phyloP scores from a whole-genome alignment of 805 yeast species.

The Saccharomycopsis fermentans region DNA sequence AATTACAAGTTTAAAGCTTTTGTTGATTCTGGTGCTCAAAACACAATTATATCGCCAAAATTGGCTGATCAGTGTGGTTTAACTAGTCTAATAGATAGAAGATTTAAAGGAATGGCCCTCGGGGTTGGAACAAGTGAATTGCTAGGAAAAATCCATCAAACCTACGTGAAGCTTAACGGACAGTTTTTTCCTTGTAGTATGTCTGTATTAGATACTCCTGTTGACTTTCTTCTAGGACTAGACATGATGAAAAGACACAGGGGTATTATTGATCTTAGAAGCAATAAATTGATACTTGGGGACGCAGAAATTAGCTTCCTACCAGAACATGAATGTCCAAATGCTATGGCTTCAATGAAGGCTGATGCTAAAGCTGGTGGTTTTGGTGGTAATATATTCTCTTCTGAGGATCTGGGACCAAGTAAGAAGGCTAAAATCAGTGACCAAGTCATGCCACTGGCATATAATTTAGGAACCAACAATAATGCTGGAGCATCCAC shows the following conservation, averaged over 20 bases:
- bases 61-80: conserved; percentile 69
- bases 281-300: conserved; percentile 59
- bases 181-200: conserved; percentile 57
- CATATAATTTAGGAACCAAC: not conserved
- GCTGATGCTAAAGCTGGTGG: conserved; percentile 18
- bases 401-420: conserved; percentile 4
- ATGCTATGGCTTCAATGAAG: conserved; percentile 18
- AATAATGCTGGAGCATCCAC: conserved; percentile 3
- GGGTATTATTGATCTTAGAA: conserved; percentile 65
- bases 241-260: conserved; percentile 88
- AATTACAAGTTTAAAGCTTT: conserved; percentile 80
- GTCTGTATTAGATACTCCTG: conserved; percentile 59
- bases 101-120: conserved; percentile 72
- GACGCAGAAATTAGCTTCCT: conserved; percentile 64
- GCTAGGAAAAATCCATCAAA: conserved; percentile 79
- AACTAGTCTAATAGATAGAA: conserved; percentile 60
- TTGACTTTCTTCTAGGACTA: conserved; percentile 74
- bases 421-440: conserved; percentile 4
- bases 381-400: conserved; percentile 29
- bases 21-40: conserved; percentile 94
- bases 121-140: conserved; percentile 85
- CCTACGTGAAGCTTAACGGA: conserved; percentile 69
- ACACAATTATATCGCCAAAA: conserved; percentile 69
- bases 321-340: conserved; percentile 60
- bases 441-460: not conserved